A percentile compares a stretch with the other conserved stretches of the same genome.
Conservation (phyloP, 75 land plant genomes). For the Larix kaempferi region DNA sequence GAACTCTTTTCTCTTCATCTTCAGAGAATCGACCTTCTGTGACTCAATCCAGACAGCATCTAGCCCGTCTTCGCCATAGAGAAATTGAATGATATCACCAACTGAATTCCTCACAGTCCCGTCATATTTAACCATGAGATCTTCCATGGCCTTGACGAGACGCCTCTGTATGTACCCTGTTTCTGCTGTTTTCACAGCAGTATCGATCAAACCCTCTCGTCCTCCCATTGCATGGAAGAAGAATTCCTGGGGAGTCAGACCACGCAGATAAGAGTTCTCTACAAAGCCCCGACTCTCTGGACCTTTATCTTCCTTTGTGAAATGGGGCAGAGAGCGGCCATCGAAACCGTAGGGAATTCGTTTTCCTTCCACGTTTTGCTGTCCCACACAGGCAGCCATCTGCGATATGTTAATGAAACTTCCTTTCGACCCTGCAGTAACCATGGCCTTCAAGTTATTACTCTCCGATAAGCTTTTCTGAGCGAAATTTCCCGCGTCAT, state of each 20-base stretch:
- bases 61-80: slow-evolving; percentile 99
- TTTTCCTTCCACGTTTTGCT: slow-evolving; percentile 98
- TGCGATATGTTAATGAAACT: slow-evolving; percentile 98
- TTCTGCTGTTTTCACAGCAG: slow-evolving; percentile 97
- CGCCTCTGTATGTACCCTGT: slow-evolving; percentile 99
- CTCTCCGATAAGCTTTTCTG: slow-evolving; percentile 94
- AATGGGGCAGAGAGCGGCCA: slow-evolving; percentile 92
- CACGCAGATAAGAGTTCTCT: slow-evolving; percentile 93
- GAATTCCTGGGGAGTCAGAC: slow-evolving; percentile 98
- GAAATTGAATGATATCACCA: slow-evolving; percentile 99
- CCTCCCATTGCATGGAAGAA: slow-evolving; percentile 99
- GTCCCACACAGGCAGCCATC: slow-evolving; percentile 99
- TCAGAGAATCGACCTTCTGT: slow-evolving; percentile 88
- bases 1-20: slow-evolving; percentile 78
- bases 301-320: slow-evolving; percentile 92
- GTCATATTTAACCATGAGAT: slow-evolving; percentile 99
- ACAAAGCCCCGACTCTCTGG: slow-evolving; percentile 99
- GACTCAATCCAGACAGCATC: slow-evolving; percentile 99
- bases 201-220: slow-evolving; percentile 98
- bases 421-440: slow-evolving; percentile 98
- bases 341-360: slow-evolving; percentile 95
- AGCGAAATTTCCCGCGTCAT: slow-evolving; percentile 97
- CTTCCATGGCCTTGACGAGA: slow-evolving; percentile 99
- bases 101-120: slow-evolving; percentile 96
- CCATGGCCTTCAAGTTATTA: slow-evolving; percentile 98